Evolutionary conservation across 2,329 filamentous ascomycete genomes (phyloP).

Genomic region (Trichoderma brevicompactum): DNA sequence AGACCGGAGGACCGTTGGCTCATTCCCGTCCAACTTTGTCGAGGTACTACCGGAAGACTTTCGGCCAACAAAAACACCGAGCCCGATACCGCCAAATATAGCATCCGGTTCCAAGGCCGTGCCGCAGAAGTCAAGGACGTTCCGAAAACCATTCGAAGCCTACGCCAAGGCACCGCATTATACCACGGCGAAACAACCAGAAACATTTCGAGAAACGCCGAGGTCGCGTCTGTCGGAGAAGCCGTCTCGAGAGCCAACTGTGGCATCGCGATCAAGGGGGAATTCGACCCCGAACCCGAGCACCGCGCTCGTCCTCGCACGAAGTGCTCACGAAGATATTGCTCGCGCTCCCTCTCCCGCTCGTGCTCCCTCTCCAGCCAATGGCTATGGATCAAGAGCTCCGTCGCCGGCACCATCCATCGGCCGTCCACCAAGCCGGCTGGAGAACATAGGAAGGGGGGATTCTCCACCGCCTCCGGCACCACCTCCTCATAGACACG

Average conservation of each 20-base stretch:
- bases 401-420: constrained; percentile 35
- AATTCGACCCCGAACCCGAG: constrained; percentile 29
- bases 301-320: constrained; percentile 39
- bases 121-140: constrained; percentile 64
- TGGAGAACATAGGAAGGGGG: constrained; percentile 42
- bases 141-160: constrained; percentile 69
- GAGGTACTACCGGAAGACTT: constrained; percentile 85
- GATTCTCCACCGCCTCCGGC: constrained; percentile 77
- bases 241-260: constrained; percentile 35
- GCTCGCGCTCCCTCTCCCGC: constrained; percentile 30
- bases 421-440: constrained; percentile 35
- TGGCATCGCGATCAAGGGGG: constrained; percentile 32
- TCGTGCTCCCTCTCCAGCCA: constrained; percentile 33
- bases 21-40: constrained; percentile 98
- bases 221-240: constrained; percentile 41
- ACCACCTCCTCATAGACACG: constrained; percentile 81
- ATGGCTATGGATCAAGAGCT: constrained; percentile 42
- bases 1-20: constrained; percentile 86
- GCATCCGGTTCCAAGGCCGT: constrained; percentile 59
- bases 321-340: constrained; percentile 32
- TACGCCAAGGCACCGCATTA: constrained; percentile 70
- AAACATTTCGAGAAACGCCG: constrained; percentile 57
- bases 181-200: constrained; percentile 64
- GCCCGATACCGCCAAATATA: constrained; percentile 61
- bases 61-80: constrained; percentile 69